These are phyloP conservation scores for Coemansia erecta DNA, from an alignment of 192 early-diverging fungal genomes.

Conservation along the genomic window DNA sequence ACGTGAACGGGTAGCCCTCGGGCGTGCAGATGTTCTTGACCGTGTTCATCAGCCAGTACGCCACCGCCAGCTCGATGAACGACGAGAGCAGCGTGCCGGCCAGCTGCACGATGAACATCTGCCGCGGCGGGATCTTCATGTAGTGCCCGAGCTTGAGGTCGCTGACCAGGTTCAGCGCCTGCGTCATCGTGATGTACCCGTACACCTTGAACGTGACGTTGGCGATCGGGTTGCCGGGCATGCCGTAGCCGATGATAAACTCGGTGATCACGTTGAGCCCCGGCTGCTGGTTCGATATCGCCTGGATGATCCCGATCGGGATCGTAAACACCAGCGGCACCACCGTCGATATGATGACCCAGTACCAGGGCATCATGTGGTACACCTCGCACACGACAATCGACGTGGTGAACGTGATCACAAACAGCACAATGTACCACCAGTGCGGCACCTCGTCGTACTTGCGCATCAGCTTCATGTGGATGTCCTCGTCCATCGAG, in stretches of 20 bases:
- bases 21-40: conserved; percentile 61
- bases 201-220: conserved; percentile 87
- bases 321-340: conserved; percentile 67
- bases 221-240: conserved; percentile 78
- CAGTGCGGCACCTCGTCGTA: conserved; percentile 77
- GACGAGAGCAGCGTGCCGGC: conserved; percentile 68
- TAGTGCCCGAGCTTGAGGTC: conserved; percentile 79
- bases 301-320: conserved; percentile 80
- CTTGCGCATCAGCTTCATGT: conserved; percentile 66
- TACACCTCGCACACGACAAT: conserved; percentile 51
- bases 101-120: conserved; percentile 79
- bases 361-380: conserved; percentile 68
- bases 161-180: conserved; percentile 67
- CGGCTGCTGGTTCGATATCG: conserved; percentile 74
- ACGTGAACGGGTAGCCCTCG: conserved; percentile 66
- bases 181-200: conserved; percentile 73
- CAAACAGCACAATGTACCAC: conserved; percentile 65
- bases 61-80: conserved; percentile 67
- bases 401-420: conserved; percentile 35
- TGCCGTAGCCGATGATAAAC: conserved; percentile 77
- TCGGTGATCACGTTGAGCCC: conserved; percentile 84
- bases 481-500: conserved; percentile 66
- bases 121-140: conserved; percentile 78
- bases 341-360: conserved; percentile 59
- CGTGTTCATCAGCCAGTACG: conserved; percentile 65